Evolutionary conservation across 108 stramenopile genomes (phyloP), one percentile per base, ranked within the genome.

Genomic region (Skeletonema grethae): DNA sequence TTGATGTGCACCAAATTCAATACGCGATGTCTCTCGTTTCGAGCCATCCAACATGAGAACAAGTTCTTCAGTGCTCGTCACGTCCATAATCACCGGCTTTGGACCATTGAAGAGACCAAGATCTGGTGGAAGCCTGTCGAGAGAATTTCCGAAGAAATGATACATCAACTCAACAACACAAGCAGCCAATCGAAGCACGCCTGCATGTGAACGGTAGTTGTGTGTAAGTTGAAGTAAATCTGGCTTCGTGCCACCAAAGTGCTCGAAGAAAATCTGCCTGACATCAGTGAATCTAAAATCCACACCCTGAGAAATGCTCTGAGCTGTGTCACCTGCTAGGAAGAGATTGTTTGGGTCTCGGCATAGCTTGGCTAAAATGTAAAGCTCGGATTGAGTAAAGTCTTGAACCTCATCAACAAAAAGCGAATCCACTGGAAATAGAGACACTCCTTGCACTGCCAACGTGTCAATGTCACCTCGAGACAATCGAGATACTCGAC

Each of bases 1-100:
- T 62, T 82, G 81, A 38, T 82, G 81, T 18, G 81, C 81, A 30
- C 81, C 81, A 67, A 82, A 82, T 69, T 82, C 81, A 62, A 82
- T 82, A 16, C 81, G 43, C 0, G 63, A 55, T 1, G 82, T 83
- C 57, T 77, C 70, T 1, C 81, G 50, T 56, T 77, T 82, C 7
- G 81, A 75, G 15, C 81, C 81, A 55, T 82, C 75, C 8, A 82
- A 55, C 81, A 82, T 82, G 4, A 82, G 57, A 20, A 82, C 66
- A 11, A 82, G 57, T n/a, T 82, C 81, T 20, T 46, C 62, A 9
- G 67, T 63, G 10, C 61, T 69, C 8, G 69, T n/a, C 4, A 75
- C 63, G 15, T 72, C 63, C 75, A 82, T 76, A 59, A 70, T 34
- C 7, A 67, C 56, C 2, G 79, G 79, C 43, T 75, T 80, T 10